Evolutionary conservation across 2,329 filamentous ascomycete species (phyloP).

Genomic region (Bipolaris gigantea): DNA sequence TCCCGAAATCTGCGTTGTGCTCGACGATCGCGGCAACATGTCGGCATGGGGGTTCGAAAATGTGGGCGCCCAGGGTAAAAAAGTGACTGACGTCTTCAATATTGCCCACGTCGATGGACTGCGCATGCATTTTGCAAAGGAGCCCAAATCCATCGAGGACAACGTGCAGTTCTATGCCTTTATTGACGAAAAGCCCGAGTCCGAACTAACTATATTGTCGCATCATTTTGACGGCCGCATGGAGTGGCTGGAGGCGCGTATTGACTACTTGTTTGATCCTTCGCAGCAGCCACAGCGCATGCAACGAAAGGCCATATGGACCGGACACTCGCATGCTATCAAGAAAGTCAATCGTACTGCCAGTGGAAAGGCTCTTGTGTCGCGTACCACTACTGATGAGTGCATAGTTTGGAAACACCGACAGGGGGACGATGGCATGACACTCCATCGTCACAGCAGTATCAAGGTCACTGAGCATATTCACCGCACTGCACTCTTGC

Average conservation of each 20-base stretch:
- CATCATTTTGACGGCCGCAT: constrained; percentile 87
- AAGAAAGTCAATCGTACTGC: constrained; percentile 86
- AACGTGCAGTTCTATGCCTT: constrained; percentile 75
- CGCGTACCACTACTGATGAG: constrained; percentile 76
- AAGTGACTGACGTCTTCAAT: constrained; percentile 75
- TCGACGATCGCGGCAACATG: constrained; percentile 84
- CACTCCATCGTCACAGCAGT: constrained; percentile 67
- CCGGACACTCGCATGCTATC: constrained; percentile 78
- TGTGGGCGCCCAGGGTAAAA: constrained; percentile 69
- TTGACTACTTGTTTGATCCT: constrained; percentile 81
- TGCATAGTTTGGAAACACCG: constrained; percentile 80
- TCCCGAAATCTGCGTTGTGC: constrained; percentile 83
- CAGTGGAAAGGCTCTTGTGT: constrained; percentile 77
- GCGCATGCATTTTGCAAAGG: constrained; percentile 44
- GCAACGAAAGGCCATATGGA: constrained; percentile 69
- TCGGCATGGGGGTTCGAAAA: constrained; percentile 92
- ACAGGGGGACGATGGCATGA: constrained; percentile 53
- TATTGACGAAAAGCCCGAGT: constrained; percentile 63
- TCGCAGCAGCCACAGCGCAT: constrained; percentile 61
- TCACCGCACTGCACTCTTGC: constrained; percentile 75
- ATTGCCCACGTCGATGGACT: constrained; percentile 74
- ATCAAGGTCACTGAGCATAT: constrained; percentile 72
- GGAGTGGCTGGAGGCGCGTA: constrained; percentile 75
- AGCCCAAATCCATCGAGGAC: constrained; percentile 44
- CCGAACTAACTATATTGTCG: constrained; percentile 71